Conservation (phyloP, 2,329 filamentous ascomycete species). For the Botryosphaeria dothidea region DNA sequence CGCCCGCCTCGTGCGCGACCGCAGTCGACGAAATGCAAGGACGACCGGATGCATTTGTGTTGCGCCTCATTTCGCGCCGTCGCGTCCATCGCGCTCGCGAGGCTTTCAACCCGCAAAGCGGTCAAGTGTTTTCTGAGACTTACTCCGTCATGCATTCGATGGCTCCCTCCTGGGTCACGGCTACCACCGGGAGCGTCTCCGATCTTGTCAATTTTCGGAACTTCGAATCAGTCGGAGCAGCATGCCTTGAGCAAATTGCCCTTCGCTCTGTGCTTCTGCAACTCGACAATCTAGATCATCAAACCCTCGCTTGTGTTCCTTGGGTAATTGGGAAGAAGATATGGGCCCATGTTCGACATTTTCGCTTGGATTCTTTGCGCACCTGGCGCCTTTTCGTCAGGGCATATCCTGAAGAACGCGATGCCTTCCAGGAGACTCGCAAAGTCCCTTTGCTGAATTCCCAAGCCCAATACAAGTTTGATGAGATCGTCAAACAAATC, state of each 20-base stretch:
- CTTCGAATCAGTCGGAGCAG: background rate
- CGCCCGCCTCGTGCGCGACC: background rate
- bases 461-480: background rate
- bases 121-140: conserved; percentile 11
- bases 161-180: conserved; percentile 7
- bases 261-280: conserved; percentile 14
- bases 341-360: background rate
- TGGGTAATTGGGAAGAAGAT: background rate
- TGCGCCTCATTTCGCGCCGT: background rate
- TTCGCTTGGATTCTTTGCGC: background rate
- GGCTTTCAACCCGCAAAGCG: background rate
- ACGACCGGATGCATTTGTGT: background rate
- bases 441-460: background rate
- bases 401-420: conserved; percentile 1
- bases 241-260: conserved; percentile 5
- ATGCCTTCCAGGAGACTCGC: conserved; percentile 5
- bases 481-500: background rate
- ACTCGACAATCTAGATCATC: background rate
- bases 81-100: background rate
- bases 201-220: conserved; percentile 12
- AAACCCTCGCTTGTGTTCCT: conserved; percentile 1
- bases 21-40: background rate
- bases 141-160: background rate
- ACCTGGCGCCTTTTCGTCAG: conserved; percentile 12
- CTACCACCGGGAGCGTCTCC: conserved; percentile 2